phyloP scores from a whole-genome alignment of 2,329 filamentous ascomycete genomes.

The Penicillium sclerotigenum region DNA sequence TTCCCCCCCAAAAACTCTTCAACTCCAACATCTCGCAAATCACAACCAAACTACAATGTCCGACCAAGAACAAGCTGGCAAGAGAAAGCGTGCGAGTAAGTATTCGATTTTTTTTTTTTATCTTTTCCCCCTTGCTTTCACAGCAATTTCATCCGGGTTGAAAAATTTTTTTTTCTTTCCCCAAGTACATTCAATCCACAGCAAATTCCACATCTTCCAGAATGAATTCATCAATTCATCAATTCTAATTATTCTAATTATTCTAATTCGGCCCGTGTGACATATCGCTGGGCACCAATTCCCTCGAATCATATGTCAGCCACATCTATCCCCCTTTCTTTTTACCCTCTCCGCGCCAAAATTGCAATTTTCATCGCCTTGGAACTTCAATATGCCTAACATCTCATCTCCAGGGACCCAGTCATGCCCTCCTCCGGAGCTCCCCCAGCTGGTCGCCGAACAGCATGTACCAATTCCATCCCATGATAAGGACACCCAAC shows the following conservation, averaged over 20 bases:
- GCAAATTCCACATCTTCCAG: too few relatives aligned
- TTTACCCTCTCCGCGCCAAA: slow-evolving; percentile 2
- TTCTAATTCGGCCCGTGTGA: not conserved
- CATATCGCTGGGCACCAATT: not conserved
- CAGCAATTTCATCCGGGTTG: not conserved
- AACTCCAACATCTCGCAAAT: too few relatives aligned
- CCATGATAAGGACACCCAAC: slow-evolving; percentile 84
- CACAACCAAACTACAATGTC: slow-evolving; percentile 31
- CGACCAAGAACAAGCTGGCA: slow-evolving; percentile 32
- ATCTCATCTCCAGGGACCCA: slow-evolving; percentile 67
- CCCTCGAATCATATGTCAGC: not conserved
- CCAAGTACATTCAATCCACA: too few relatives aligned
- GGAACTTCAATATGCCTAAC: slow-evolving; percentile 29
- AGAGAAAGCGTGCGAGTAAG: slow-evolving; percentile 42
- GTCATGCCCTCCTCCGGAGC: slow-evolving; percentile 84
- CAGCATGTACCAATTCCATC: slow-evolving; percentile 80
- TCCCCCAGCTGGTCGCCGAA: slow-evolving; percentile 90
- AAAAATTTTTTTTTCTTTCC: not conserved
- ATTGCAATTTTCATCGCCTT: not conserved
- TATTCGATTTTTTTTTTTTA: slow-evolving; percentile 10
- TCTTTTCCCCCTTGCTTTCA: slow-evolving; percentile 1
- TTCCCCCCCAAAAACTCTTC: slow-evolving; percentile 23
- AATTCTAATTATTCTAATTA: too few relatives aligned
- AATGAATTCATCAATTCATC: too few relatives aligned
- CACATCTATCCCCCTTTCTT: not conserved